These are phyloP conservation scores for Pseudocercospora cruenta DNA, from an alignment of 2,329 filamentous ascomycete species.

Conservation along the genomic window DNA sequence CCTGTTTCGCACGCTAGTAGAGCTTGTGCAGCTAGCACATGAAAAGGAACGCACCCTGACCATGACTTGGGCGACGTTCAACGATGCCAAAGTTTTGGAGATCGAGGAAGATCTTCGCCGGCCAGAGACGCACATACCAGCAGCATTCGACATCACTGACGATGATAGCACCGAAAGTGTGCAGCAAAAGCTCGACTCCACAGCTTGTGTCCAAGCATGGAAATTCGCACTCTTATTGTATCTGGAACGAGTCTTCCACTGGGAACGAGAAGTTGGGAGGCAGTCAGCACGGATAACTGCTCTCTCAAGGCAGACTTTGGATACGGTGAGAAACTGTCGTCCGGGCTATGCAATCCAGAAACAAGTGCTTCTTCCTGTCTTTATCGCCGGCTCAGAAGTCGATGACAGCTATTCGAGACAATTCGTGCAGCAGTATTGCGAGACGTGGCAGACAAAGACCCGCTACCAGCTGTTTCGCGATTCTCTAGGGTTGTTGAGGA, in stretches of 20 bases:
- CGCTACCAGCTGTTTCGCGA: conserved; percentile 14
- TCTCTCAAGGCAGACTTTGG: conserved; percentile 6
- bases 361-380: conserved; percentile 10
- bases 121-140: neutral
- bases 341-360: neutral
- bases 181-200: conserved; percentile 8
- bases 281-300: neutral
- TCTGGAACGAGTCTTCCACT: conserved; percentile 7
- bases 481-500: neutral
- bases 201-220: conserved; percentile 4
- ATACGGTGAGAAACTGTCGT: neutral
- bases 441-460: conserved; percentile 8
- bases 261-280: neutral
- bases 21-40: conserved; percentile 10
- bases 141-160: neutral
- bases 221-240: conserved; percentile 6
- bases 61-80: conserved; percentile 6
- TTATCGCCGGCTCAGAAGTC: conserved; percentile 8
- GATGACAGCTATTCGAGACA: conserved; percentile 4
- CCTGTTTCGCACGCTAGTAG: conserved; percentile 2
- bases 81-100: neutral
- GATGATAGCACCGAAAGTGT: neutral
- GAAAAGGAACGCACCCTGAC: conserved; percentile 2
- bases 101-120: conserved; percentile 1
- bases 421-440: conserved; percentile 6